phyloP scores from a whole-genome alignment of 495 filamentous ascomycete species.

The Aspergillus ellipticus region DNA sequence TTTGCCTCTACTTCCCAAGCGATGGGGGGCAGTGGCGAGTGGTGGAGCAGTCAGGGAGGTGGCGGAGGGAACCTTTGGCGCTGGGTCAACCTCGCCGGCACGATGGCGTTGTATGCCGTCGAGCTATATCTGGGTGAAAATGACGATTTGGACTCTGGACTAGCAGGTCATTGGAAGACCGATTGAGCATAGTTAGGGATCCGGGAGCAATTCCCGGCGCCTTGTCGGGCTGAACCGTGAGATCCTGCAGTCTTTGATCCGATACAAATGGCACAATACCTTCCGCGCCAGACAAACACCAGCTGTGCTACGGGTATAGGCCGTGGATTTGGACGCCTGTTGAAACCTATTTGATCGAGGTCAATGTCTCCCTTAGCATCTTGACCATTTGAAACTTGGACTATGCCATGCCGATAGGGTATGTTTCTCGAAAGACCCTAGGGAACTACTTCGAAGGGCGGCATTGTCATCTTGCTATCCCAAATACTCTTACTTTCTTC shows the following conservation, averaged over 20 bases:
- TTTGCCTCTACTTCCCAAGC: slow-evolving; percentile 67
- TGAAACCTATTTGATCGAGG: neutral
- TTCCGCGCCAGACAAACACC: neutral
- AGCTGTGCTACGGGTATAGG: neutral
- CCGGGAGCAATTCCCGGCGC: neutral
- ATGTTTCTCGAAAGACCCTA: neutral
- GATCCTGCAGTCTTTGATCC: neutral
- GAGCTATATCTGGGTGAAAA: slow-evolving; percentile 82
- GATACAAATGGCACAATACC: neutral
- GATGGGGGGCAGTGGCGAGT: slow-evolving; percentile 64
- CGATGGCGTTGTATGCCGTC: slow-evolving; percentile 83
- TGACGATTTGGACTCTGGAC: slow-evolving; percentile 60
- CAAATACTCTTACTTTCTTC: neutral
- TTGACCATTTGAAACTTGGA: neutral
- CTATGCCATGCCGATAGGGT: neutral
- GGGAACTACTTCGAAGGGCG: neutral
- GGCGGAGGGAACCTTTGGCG: slow-evolving; percentile 83
- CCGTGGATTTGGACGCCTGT: neutral
- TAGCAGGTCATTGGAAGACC: slow-evolving; percentile 84
- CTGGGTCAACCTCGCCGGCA: slow-evolving; percentile 86
- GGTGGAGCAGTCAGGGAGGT: slow-evolving; percentile 79
- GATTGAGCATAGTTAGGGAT: slow-evolving; percentile 54
- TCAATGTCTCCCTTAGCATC: neutral
- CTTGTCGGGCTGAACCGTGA: neutral
- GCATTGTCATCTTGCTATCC: neutral